Conservation (phyloP, 257 asterid species). For the Rubia yunnanensis region DNA sequence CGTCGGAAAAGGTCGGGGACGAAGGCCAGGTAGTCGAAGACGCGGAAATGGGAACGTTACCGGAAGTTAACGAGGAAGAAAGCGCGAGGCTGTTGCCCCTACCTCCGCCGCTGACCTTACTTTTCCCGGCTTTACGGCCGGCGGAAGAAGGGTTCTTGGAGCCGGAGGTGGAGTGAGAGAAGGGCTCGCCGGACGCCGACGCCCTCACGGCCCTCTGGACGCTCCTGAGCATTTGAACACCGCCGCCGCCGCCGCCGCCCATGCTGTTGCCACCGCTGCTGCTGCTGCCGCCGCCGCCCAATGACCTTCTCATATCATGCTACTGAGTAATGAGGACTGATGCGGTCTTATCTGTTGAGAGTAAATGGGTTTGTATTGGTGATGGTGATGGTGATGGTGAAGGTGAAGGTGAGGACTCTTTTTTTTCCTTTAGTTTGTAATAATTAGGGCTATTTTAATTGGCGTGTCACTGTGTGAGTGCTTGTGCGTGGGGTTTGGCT, state of each 20-base stretch:
- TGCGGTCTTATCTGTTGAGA: constrained; percentile 6
- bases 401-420: no score
- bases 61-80: constrained; percentile 23
- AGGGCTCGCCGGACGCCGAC: constrained; percentile 32
- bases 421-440: no score
- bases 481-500: constrained; percentile 3
- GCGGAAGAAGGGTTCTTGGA: constrained; percentile 2
- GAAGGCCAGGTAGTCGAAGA: constrained; percentile 21
- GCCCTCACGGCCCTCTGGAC: constrained; percentile 42
- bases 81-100: constrained; percentile 14
- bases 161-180: constrained; percentile 22
- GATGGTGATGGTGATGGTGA: neutral
- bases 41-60: constrained; percentile 22
- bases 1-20: constrained; percentile 27
- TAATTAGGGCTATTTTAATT: neutral
- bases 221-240: constrained; percentile 30
- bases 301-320: constrained; percentile 35
- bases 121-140: neutral
- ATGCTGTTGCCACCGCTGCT: constrained; percentile 6
- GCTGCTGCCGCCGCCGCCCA: constrained; percentile 30
- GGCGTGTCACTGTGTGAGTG: constrained; percentile 5
- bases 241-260: constrained; percentile 31
- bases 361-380: neutral
- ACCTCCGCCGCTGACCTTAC: neutral
- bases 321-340: neutral